These are phyloP conservation scores for Colletotrichum phormii DNA, from an alignment of 2,329 filamentous ascomycete species.

Conservation along the genomic window DNA sequence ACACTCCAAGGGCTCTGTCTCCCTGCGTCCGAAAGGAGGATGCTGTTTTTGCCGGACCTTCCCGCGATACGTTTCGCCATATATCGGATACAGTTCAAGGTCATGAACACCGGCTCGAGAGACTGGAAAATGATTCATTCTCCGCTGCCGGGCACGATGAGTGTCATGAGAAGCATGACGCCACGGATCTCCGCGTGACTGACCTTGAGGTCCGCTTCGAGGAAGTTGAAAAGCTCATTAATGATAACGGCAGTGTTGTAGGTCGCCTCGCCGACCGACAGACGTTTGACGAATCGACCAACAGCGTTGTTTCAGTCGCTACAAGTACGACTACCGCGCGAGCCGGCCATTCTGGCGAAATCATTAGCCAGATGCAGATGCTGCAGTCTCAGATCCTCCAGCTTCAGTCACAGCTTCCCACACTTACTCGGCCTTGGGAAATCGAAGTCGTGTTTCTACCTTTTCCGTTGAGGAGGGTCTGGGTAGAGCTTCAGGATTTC, in stretches of 20 bases:
- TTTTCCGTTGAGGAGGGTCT: conserved; percentile 70
- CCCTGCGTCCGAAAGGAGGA: conserved; percentile 18
- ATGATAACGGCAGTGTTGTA: conserved; percentile 57
- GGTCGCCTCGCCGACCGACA: conserved; percentile 49
- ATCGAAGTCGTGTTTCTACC: conserved; percentile 82
- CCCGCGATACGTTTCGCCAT: conserved; percentile 55
- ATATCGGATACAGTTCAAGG: conserved; percentile 66
- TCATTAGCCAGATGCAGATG: conserved; percentile 62
- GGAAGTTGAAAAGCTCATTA: conserved; percentile 67
- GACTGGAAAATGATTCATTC: conserved; percentile 78
- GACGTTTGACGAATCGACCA: conserved; percentile 56
- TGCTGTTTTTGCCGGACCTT: conserved; percentile 38
- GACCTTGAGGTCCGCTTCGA: conserved; percentile 75
- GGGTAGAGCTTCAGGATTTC: conserved; percentile 64
- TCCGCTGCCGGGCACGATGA: conserved; percentile 75
- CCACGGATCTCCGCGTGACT: conserved; percentile 73
- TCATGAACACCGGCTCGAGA: conserved; percentile 74
- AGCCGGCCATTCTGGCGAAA: conserved; percentile 55
- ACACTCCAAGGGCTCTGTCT: conserved; percentile 39
- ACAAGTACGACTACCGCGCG: conserved; percentile 53
- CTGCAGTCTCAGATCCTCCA: conserved; percentile 63
- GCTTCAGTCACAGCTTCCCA: conserved; percentile 73
- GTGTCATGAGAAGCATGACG: conserved; percentile 75
- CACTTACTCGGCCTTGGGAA: conserved; percentile 74
- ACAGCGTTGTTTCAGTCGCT: conserved; percentile 59